Percentiles rank a stretch among this genome's conserved stretches.
Conservation (phyloP, 371 early-diverging fungal species). For the Haplosporangium sp. region DNA sequence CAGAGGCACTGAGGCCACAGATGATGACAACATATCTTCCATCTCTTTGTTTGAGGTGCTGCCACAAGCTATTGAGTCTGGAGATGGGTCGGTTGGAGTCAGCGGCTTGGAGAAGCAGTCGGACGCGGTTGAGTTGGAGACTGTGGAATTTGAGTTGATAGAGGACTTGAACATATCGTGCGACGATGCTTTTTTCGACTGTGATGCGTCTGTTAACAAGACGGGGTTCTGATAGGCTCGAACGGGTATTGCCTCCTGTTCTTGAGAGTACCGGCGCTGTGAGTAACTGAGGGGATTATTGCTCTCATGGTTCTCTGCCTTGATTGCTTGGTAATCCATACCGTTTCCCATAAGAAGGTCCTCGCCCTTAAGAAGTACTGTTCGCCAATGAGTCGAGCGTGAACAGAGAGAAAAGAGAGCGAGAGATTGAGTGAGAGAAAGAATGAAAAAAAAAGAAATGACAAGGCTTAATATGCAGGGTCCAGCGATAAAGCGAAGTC, state of each 20-base stretch:
- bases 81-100: neutral
- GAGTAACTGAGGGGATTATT: too few species aligned
- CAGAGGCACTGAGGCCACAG: too few species aligned
- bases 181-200: neutral
- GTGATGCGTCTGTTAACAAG: neutral
- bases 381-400: too few species aligned
- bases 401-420: neutral
- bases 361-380: slow-evolving; percentile 11
- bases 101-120: slow-evolving; percentile 2
- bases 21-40: neutral
- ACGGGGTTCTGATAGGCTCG: neutral
- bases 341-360: slow-evolving; percentile 12
- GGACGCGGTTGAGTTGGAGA: neutral
- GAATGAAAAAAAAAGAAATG: neutral
- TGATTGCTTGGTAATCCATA: slow-evolving; percentile 4
- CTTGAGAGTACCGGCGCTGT: too few species aligned
- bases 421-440: neutral
- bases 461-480: neutral
- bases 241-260: too few species aligned
- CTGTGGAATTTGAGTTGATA: neutral
- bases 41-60: slow-evolving; percentile 2
- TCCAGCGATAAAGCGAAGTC: too few species aligned
- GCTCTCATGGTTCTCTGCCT: slow-evolving; percentile 4
- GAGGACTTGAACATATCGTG: neutral
- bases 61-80: neutral